Base-by-base conservation (phyloP, 2,329 filamentous ascomycete species). In the Fusarium stilboides region DNA sequence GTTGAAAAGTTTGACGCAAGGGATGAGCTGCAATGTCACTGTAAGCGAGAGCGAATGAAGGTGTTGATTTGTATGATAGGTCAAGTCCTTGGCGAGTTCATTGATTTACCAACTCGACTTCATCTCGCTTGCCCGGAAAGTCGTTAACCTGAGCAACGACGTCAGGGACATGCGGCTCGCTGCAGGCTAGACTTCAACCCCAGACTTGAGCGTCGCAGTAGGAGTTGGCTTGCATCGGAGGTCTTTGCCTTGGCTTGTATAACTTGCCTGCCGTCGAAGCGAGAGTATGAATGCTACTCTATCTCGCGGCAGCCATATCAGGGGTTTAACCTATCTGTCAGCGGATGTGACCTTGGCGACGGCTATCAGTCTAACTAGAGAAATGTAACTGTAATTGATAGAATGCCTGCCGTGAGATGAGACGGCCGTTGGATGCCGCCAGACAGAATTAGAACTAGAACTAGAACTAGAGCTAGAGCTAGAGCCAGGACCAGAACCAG, bases 261-360 rank as follows among this genome's bases (percentile, higher is more conserved):
- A 52, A 42, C 26, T 55, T 62, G 62, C 62, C 70, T 70, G 68
- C 71, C 57, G 68, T 52, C 36, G 49, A 62, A 67, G 60, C 61
- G 57, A 61, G 51, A 53, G 42, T 44, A 57, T 65, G 43, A 62
- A 68, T 68, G 50, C 45, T 60, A 62, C 59, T 54, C 56, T 66
- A 58, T 52, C 57, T 39, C 50, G 47, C 57, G 44, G 64, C 57
- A 62, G 31, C 45, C 53, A 71, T 66, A 49, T 62, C 62, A 74
- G 68, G 72, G 67, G 58, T 37, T 40, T 22, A 33, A 28, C 34
- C 24, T 53, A 31, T 59, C 45, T 43, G 44, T 43, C 51, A 62
- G 51, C 26, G 33, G 31, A 69, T 53, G 46, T 19, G 34, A 69
- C 43, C 31, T 62, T 62, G 56, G 50, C 31, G 45, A 33, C 57